Percentiles rank a stretch among this genome's conserved stretches.
These are phyloP conservation scores for Auriscalpium microsporum DNA, from an alignment of 768 basidiomycete species.

Conservation along the genomic window DNA sequence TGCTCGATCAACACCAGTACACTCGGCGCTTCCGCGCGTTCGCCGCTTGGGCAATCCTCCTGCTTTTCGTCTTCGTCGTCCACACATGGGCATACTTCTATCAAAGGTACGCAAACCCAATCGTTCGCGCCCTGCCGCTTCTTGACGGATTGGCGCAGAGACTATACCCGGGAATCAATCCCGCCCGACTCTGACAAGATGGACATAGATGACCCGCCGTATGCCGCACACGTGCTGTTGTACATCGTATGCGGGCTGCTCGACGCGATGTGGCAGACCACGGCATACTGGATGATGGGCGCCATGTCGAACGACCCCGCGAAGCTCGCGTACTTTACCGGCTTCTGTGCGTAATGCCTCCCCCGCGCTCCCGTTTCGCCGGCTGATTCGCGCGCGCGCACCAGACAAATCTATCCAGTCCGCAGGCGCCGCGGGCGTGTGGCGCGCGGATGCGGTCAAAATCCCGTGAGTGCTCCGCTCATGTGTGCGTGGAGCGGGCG, in stretches of 20 bases:
- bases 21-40: slow-evolving; percentile 65
- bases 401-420: slow-evolving; percentile 68
- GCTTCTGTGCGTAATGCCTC: slow-evolving; percentile 55
- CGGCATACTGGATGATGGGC: slow-evolving; percentile 77
- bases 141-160: slow-evolving; percentile 24
- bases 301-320: slow-evolving; percentile 78
- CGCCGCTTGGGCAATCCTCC: slow-evolving; percentile 53
- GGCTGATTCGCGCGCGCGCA: slow-evolving; percentile 13
- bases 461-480: slow-evolving; percentile 42
- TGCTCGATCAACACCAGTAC: slow-evolving; percentile 52
- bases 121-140: neutral
- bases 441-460: slow-evolving; percentile 58
- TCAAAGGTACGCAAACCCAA: slow-evolving; percentile 42
- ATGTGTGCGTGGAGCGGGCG: neutral
- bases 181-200: slow-evolving; percentile 36
- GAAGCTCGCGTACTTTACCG: slow-evolving; percentile 72
- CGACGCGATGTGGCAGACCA: slow-evolving; percentile 83
- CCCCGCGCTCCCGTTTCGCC: neutral
- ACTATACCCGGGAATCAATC: slow-evolving; percentile 51
- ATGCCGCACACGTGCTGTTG: slow-evolving; percentile 47
- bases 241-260: slow-evolving; percentile 69
- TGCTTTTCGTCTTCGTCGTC: slow-evolving; percentile 56
- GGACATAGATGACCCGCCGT: slow-evolving; percentile 50
- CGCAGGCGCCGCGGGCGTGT: slow-evolving; percentile 64
- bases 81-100: slow-evolving; percentile 75